Evolutionary conservation across 352 stramenopile genomes (phyloP).

Genomic region (Phytophthora aleatoria): DNA sequence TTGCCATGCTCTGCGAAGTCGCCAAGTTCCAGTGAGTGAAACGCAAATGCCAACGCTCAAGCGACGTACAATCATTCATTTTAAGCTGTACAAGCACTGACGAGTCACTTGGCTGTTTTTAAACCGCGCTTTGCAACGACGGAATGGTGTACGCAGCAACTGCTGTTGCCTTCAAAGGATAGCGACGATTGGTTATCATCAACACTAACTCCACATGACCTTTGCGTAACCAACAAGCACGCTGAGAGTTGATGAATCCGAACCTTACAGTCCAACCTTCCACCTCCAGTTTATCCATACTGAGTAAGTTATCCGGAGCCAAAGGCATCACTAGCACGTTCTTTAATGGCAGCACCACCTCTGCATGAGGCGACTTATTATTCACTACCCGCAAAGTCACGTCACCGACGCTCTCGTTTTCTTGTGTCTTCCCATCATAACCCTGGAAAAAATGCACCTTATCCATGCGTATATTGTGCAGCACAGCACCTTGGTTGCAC

Average conservation of each 20-base stretch:
- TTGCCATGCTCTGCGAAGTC: neutral
- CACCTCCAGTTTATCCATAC: conserved; percentile 1
- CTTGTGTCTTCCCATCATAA: neutral
- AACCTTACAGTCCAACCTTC: conserved; percentile 7
- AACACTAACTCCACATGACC: neutral
- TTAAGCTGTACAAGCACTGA: neutral
- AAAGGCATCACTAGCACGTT: neutral
- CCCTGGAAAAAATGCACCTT: neutral
- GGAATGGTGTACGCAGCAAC: neutral
- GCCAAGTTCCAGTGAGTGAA: neutral
- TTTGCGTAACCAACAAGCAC: conserved; percentile 6
- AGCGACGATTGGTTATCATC: conserved; percentile 4
- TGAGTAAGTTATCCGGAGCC: conserved; percentile 15
- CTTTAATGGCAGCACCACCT: conserved; percentile 1
- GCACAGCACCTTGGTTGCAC: neutral
- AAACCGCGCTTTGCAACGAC: neutral
- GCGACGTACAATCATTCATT: neutral
- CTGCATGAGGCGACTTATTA: conserved; percentile 7
- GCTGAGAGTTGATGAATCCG: neutral
- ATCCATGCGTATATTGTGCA: neutral
- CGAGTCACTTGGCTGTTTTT: neutral
- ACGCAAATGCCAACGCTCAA: conserved; percentile 12
- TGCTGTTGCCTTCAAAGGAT: conserved; percentile 1
- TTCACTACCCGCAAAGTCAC: conserved; percentile 6
- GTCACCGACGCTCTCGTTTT: conserved; percentile 1